These are phyloP conservation scores for Azolla pinnata DNA, from an alignment of 75 land plant species.

Conservation along the genomic window DNA sequence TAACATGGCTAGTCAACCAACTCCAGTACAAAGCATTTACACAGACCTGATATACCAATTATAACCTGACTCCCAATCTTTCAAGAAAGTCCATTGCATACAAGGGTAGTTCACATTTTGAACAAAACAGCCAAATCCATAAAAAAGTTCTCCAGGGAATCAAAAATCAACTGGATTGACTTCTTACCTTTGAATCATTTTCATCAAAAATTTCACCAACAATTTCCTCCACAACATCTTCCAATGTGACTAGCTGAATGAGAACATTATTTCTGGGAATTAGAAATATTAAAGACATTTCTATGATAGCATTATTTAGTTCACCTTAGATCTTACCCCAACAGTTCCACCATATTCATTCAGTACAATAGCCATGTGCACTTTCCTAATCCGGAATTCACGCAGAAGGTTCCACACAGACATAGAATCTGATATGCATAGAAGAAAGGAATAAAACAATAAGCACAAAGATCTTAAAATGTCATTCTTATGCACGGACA, in stretches of 20 bases:
- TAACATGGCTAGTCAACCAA: too few relatives aligned
- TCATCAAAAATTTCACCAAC: constrained; percentile 99
- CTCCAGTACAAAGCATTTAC: too few relatives aligned
- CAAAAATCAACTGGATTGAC: not conserved
- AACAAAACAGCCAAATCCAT: not conserved
- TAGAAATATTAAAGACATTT: too few relatives aligned
- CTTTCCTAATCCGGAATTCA: constrained; percentile 93
- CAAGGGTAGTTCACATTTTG: not conserved
- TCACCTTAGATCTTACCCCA: constrained; percentile 88
- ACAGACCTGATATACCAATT: too few relatives aligned
- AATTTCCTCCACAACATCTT: constrained; percentile 99
- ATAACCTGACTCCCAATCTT: too few relatives aligned
- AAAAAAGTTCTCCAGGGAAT: not conserved
- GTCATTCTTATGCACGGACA: too few relatives aligned
- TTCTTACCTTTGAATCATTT: constrained; percentile 85
- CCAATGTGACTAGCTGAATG: constrained; percentile 78
- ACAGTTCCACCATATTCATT: constrained; percentile 99
- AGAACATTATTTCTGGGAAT: too few relatives aligned
- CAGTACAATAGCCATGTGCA: constrained; percentile 99
- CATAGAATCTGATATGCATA: constrained; percentile 77
- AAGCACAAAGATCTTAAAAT: too few relatives aligned
- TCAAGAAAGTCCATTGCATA: too few relatives aligned
- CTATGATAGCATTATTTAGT: too few relatives aligned
- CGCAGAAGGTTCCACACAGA: constrained; percentile 94
- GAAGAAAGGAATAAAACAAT: not conserved